Base-by-base conservation (phyloP, 2,329 filamentous ascomycete genomes). In the Sordariomycetes sp. region DNA sequence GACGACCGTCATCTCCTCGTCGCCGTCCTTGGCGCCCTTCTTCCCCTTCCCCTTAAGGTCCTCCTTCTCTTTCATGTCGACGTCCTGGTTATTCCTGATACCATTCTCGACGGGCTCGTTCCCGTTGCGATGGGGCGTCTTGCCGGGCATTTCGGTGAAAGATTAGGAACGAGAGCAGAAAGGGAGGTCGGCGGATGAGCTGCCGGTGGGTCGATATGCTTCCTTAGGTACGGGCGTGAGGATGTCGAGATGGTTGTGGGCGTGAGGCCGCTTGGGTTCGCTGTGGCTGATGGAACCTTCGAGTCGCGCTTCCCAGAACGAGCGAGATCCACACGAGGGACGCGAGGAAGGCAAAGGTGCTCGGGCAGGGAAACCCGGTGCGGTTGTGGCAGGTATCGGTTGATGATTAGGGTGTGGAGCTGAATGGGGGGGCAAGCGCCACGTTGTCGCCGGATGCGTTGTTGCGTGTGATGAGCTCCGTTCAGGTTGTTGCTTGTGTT, bases 1-100 rank as follows among this genome's bases (percentile, higher is more conserved):
- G 64, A 90, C 86, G 62, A 90, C 86, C 55, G 86, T 90, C 85
- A 90, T 90, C 75, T 89, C 86, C 65, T 85, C 84, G 64, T 88
- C 86, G 65, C 79, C 84, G 66, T 90, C 84, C 70, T 84, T 85
- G 65, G 65, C 67, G 42, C 68, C 66, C 72, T 83, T 83, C 74
- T 85, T 86, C 65, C 78, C 79, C 73, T 84, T 86, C 66, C 75
- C 73, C 74, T 87, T 87, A 65, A 78, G 73, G 66, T 81, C 79
- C 67, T 86, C 28, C 28, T 32, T 32, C 28, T 32, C 83, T 69
- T 81, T 85, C 81, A 86, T 86, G 66, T 88, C 84, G 65, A 84
- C 78, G 69, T 89, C 86, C 64, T 86, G 80, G 55, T 53, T 57
- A 53, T 51, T 57, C 55, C 55, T 57, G 75, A 82, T 72, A 64